Conservation (phyloP, 345 rosid species). For the Rhizophora apiculata region DNA sequence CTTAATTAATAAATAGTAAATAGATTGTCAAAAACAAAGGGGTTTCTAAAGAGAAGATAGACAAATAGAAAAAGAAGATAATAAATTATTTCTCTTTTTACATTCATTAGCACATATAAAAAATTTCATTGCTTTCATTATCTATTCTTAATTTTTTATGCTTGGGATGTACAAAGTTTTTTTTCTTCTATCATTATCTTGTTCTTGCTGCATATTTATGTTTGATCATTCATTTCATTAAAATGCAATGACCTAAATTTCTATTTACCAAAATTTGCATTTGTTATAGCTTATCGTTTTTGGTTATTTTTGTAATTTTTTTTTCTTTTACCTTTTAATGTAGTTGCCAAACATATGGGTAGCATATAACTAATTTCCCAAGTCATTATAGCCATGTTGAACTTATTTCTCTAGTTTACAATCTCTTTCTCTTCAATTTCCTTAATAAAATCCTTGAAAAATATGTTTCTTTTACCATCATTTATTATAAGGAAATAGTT, state of each 20-base stretch:
- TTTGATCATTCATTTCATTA: background rate
- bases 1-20: no score
- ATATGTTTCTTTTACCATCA: constrained; percentile 67
- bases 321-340: constrained; percentile 20
- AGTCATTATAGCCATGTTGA: constrained; percentile 92
- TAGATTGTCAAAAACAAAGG: no score
- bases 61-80: no score
- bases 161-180: background rate
- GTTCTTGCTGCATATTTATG: background rate
- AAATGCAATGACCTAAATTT: no score
- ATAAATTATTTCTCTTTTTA: no score
- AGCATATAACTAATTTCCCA: constrained; percentile 49
- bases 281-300: background rate
- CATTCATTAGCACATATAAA: no score
- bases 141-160: no score
- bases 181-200: background rate
- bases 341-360: constrained; percentile 82
- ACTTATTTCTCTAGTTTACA: constrained; percentile 63
- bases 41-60: no score
- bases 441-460: constrained; percentile 53
- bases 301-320: constrained; percentile 9
- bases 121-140: no score
- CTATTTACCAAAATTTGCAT: background rate
- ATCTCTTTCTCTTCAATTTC: constrained; percentile 67
- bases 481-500: constrained; percentile 2